phyloP scores from a whole-genome alignment of 75 land plant species.

The Selaginella tamariscina region DNA sequence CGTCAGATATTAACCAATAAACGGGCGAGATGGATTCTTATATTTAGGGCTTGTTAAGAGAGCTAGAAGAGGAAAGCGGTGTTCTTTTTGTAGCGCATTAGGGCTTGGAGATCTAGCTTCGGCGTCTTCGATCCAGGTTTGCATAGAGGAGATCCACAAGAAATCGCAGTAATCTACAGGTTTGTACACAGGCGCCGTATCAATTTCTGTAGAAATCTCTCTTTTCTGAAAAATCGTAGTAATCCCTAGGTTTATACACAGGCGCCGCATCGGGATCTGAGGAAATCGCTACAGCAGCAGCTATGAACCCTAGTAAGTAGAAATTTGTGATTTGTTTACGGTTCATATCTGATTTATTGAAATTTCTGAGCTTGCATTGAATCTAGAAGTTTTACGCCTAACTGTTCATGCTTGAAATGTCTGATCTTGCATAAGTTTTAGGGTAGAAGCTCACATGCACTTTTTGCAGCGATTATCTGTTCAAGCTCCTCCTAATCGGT shows the following conservation, averaged over 20 bases:
- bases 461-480: slow-evolving; percentile 52
- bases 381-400: too few relatives aligned
- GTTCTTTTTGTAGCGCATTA: neutral
- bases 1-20: too few relatives aligned
- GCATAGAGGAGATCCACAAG: neutral
- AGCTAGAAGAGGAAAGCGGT: slow-evolving; percentile 4
- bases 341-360: too few relatives aligned
- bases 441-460: neutral
- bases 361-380: too few relatives aligned
- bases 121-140: neutral
- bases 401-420: neutral
- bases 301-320: neutral
- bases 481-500: slow-evolving; percentile 68
- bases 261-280: neutral
- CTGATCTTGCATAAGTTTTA: neutral
- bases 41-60: too few relatives aligned
- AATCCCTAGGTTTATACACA: neutral
- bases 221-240: too few relatives aligned
- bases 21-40: too few relatives aligned
- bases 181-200: neutral
- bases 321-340: too few relatives aligned
- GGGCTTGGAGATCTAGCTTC: neutral
- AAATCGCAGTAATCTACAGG: neutral
- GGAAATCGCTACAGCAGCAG: neutral
- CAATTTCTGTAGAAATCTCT: neutral